These are phyloP conservation scores for Arthrobotrys pseudoclavata DNA, from an alignment of 2,329 filamentous ascomycete genomes.

Conservation along the genomic window DNA sequence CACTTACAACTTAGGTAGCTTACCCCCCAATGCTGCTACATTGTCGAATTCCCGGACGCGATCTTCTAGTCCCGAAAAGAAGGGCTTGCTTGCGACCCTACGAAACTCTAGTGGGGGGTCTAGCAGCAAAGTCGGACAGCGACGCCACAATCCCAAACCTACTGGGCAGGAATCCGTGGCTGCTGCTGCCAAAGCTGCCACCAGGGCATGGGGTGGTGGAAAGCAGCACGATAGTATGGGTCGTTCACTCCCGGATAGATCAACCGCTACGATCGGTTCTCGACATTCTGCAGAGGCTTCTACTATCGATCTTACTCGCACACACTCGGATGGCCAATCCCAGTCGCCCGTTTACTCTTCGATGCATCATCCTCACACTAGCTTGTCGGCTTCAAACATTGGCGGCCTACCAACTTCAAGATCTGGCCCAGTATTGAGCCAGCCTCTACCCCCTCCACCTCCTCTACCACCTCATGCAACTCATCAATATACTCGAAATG, in stretches of 20 bases:
- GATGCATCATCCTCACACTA: conserved; percentile 23
- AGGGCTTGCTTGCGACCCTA: conserved; percentile 61
- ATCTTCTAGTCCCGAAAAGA: conserved; percentile 62
- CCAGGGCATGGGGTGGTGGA: conserved; percentile 72
- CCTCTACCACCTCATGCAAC: conserved; percentile 31
- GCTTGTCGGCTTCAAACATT: conserved; percentile 39
- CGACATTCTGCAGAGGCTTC: conserved; percentile 45
- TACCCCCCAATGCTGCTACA: conserved; percentile 42
- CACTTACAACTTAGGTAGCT: conserved; percentile 25
- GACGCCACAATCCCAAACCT: conserved; percentile 39
- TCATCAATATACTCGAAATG: conserved; percentile 14
- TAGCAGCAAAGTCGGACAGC: conserved; percentile 25
- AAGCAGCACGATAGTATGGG: conserved; percentile 32
- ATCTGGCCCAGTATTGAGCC: conserved; percentile 40
- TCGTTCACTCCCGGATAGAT: conserved; percentile 46
- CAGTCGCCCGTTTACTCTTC: conserved; percentile 40
- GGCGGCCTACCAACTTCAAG: conserved; percentile 27
- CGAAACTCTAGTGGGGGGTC: conserved; percentile 57
- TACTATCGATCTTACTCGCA: conserved; percentile 43
- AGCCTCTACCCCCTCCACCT: conserved; percentile 32
- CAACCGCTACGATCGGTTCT: conserved; percentile 41
- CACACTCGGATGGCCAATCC: conserved; percentile 38
- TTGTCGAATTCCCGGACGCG: conserved; percentile 39
- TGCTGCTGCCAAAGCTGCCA: conserved; percentile 71
- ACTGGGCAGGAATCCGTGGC: conserved; percentile 51